These are phyloP conservation scores for Tulasnella sp. DNA, from an alignment of 768 basidiomycete species.

Conservation along the genomic window DNA sequence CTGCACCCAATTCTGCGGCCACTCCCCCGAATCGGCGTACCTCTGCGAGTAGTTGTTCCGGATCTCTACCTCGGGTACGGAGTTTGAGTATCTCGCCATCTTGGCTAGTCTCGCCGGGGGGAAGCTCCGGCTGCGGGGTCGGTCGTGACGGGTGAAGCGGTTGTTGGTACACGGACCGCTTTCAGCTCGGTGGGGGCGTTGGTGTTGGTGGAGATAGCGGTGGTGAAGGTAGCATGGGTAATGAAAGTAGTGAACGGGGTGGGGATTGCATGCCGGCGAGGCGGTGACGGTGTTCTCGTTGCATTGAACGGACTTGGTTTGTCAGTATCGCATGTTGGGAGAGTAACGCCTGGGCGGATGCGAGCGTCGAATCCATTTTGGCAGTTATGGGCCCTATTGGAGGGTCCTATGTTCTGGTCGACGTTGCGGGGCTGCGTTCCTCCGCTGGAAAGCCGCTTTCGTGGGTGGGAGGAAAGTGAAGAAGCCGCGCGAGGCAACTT, in stretches of 20 bases:
- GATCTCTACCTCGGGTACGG: slow-evolving; percentile 88
- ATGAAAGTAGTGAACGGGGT: background rate
- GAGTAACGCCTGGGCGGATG: slow-evolving; percentile 5
- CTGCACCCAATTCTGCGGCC: slow-evolving; percentile 89
- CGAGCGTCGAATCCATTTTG: background rate
- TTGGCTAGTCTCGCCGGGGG: slow-evolving; percentile 68
- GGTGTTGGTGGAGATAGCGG: slow-evolving; percentile 5
- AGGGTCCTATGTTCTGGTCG: too few relatives aligned
- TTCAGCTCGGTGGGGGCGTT: background rate
- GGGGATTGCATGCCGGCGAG: slow-evolving; percentile 4
- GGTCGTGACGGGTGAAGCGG: background rate
- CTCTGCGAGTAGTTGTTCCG: slow-evolving; percentile 88
- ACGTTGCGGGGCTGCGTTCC: too few relatives aligned
- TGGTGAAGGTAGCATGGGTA: slow-evolving; percentile 1
- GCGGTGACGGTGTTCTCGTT: slow-evolving; percentile 6
- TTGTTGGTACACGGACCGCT: background rate
- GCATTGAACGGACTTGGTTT: background rate
- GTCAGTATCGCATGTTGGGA: slow-evolving; percentile 4
- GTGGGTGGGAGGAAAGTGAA: too few relatives aligned
- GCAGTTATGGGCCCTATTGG: background rate
- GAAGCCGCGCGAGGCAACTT: too few relatives aligned
- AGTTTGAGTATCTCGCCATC: slow-evolving; percentile 59
- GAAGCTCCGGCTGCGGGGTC: slow-evolving; percentile 30
- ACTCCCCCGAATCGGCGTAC: slow-evolving; percentile 84
- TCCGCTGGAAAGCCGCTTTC: too few relatives aligned